Evolutionary conservation across 2,329 filamentous ascomycete genomes (phyloP).

Genomic region (Sphaerulina musiva): DNA sequence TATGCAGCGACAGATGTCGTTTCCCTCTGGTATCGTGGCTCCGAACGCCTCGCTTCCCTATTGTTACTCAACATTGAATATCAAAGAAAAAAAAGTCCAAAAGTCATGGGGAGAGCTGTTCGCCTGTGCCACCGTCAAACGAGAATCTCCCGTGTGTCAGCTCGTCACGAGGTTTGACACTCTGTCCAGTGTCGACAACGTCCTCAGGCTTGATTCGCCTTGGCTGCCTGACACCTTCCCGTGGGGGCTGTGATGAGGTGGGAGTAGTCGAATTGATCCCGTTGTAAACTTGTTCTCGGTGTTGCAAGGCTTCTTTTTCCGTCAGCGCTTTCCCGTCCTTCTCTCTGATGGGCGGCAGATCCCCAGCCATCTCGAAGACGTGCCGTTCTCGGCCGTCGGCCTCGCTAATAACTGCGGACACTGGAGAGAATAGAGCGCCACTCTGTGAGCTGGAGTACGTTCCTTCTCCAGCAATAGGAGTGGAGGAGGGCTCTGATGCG

Average conservation of each 20-base stretch:
- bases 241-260: conserved; percentile 6
- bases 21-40: background rate
- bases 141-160: conserved; percentile 21
- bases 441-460: conserved; percentile 25
- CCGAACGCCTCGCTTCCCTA: conserved; percentile 2
- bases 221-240: conserved; percentile 16
- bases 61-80: background rate
- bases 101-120: conserved; percentile 6
- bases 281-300: conserved; percentile 42
- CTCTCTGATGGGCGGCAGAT: conserved; percentile 49
- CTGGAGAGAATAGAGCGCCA: conserved; percentile 21
- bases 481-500: conserved; percentile 13
- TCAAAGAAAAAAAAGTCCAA: background rate
- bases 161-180: conserved; percentile 11
- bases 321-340: conserved; percentile 43
- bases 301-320: conserved; percentile 45
- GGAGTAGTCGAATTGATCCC: conserved; percentile 34
- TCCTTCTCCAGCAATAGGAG: conserved; percentile 24
- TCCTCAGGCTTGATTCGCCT: conserved; percentile 24
- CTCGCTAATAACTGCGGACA: conserved; percentile 22
- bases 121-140: conserved; percentile 19
- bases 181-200: conserved; percentile 17
- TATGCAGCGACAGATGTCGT: background rate
- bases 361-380: conserved; percentile 49
- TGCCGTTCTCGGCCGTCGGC: conserved; percentile 26